phyloP scores from a whole-genome alignment of 1,284 basidiomycete species.

The Cutaneotrichosporon sp. region DNA sequence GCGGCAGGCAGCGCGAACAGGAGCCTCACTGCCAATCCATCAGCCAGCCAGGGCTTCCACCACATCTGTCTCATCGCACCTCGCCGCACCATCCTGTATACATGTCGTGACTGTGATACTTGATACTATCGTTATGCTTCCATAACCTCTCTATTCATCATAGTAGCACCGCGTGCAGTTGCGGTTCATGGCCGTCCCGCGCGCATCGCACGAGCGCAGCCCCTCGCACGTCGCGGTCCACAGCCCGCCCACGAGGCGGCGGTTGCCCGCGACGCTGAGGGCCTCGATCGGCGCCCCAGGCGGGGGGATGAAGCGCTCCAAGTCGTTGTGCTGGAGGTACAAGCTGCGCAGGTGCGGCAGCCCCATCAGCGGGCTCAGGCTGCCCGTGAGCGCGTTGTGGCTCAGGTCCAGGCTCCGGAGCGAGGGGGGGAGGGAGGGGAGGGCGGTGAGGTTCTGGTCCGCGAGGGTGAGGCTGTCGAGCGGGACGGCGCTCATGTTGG shows the following conservation, averaged over 20 bases:
- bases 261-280: constrained; percentile 9
- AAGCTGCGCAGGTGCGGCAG: background rate
- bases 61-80: no score
- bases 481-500: constrained; percentile 1
- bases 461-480: constrained; percentile 34
- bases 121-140: background rate
- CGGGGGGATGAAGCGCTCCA: background rate
- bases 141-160: background rate
- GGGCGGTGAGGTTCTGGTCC: background rate
- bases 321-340: constrained; percentile 12
- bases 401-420: background rate
- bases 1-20: no score
- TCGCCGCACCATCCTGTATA: no score
- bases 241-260: background rate
- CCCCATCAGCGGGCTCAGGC: constrained; percentile 38
- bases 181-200: background rate
- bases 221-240: background rate
- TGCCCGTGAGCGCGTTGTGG: background rate
- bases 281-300: background rate
- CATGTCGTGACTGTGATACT: background rate
- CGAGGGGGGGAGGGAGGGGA: background rate
- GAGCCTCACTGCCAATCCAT: no score
- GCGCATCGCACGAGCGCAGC: background rate
- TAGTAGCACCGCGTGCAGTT: background rate
- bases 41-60: no score